Evolutionary conservation across 345 rosid species (phyloP), one percentile per base, ranked within the genome.

Genomic region (Lenwebbia sp.): DNA sequence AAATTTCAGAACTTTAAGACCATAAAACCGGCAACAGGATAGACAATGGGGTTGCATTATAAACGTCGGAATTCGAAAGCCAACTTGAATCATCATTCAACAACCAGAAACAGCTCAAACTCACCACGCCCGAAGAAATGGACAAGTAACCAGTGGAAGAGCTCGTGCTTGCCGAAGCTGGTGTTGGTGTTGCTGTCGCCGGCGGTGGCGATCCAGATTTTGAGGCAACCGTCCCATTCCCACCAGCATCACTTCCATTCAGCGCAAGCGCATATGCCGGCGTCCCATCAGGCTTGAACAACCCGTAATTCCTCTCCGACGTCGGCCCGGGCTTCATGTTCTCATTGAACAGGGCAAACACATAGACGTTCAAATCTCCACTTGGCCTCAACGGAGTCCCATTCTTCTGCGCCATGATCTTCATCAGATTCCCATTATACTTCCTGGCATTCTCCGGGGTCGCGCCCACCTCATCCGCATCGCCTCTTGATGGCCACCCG

Each of bases 401-500:
- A 11, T 92, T 93, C 90, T 91, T 95, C 53, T 95, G 92, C 1
- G 85, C 84, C 44, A 91, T 90, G 56, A 92, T 57, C 92, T 94
- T 96, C 3, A 96, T 90, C 90, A 96, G 70, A 88, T 98, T 98
- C 28, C 98, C 95, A 51, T 98, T 96, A 49, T 96, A 98, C 86
- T 87, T 94, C 94, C 92, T 94, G 0, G 99, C 99, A 56, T 98
- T 95, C 26, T 98, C 99, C 14, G 82, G 88, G 7, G 97, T 92
- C 0, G 99, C 99, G 11, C 99, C 99, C 1, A 90, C 86, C 88
- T 98, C 99, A 25, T 96, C 95, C 19, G 47, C 92, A 60, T 96
- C 99, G 28, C 99, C 99, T 85, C 92, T 95, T 0, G 99, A 96
- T 19, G 99, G 99, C 99, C 99, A 98, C 40, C 99, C 99, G 0